Percentiles rank a stretch among this genome's conserved stretches.
phyloP scores from a whole-genome alignment of 345 rosid genomes.

The Stellera chamaejasme region DNA sequence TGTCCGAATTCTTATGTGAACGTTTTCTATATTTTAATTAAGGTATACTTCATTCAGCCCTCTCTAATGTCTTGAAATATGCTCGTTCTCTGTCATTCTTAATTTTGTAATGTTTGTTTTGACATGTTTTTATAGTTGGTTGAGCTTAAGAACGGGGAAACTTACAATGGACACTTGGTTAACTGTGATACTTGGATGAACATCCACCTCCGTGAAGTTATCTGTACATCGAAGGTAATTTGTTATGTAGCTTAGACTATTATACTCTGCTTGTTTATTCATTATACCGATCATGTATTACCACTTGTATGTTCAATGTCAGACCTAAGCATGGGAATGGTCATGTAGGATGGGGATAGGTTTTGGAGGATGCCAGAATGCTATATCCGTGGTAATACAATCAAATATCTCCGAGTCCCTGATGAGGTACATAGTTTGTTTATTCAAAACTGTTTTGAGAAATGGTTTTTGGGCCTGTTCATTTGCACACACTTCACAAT shows the following conservation, averaged over 20 bases:
- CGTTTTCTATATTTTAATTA: background rate
- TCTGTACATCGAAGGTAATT: constrained; percentile 76
- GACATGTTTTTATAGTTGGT: constrained; percentile 40
- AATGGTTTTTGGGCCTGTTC: too few relatives aligned
- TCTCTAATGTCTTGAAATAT: background rate
- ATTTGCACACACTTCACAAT: too few relatives aligned
- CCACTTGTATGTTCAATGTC: background rate
- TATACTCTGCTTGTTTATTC: background rate
- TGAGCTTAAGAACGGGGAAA: constrained; percentile 83
- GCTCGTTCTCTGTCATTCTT: background rate
- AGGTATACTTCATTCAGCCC: background rate
- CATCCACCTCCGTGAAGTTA: constrained; percentile 85
- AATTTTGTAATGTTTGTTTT: constrained; percentile 4
- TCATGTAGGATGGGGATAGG: constrained; percentile 75
- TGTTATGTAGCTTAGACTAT: background rate
- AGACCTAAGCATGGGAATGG: background rate
- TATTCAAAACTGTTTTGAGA: background rate
- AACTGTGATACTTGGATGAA: constrained; percentile 95
- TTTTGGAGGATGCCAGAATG: constrained; percentile 99
- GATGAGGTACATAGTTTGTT: constrained; percentile 47
- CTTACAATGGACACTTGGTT: constrained; percentile 81
- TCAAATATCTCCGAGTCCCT: constrained; percentile 84
- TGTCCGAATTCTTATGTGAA: too few relatives aligned
- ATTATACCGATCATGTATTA: constrained; percentile 2
- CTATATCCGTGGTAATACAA: constrained; percentile 82